Evolutionary conservation across 306 rosid genomes (phyloP).

Genomic region (Lablab purpureus): DNA sequence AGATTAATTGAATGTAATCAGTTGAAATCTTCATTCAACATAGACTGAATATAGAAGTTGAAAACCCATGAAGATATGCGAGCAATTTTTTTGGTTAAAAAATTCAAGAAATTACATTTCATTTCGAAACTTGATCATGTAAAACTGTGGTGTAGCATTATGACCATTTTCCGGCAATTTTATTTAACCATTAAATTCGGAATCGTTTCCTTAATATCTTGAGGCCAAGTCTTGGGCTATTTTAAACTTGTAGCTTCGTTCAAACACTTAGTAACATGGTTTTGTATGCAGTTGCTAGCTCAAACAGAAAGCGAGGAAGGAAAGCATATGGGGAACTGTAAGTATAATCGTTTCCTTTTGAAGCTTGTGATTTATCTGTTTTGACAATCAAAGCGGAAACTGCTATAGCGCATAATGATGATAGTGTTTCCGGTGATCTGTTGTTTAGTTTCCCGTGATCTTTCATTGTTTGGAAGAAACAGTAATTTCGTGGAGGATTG

Average conservation of each 20-base stretch:
- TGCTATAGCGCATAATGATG: background rate
- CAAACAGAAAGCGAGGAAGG: constrained; percentile 20
- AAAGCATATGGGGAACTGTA: constrained; percentile 24
- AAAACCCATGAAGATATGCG: background rate
- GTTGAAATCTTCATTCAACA: background rate
- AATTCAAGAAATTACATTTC: background rate
- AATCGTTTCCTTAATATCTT: background rate
- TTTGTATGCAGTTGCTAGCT: constrained; percentile 33
- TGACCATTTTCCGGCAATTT: background rate
- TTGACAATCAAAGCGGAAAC: constrained; percentile 9
- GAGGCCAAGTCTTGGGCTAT: background rate
- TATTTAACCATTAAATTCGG: background rate
- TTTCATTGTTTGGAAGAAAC: background rate
- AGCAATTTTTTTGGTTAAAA: background rate
- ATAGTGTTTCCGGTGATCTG: background rate
- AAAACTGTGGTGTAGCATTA: background rate
- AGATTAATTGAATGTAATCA: background rate
- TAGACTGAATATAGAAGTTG: background rate
- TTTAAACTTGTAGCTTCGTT: background rate
- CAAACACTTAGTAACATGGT: background rate
- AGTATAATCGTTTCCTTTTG: constrained; percentile 15
- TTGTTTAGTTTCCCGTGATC: background rate
- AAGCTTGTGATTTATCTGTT: background rate
- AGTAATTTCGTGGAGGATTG: background rate
- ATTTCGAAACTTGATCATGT: background rate